phyloP scores from a whole-genome alignment of 2,329 filamentous ascomycete genomes.

The Zymoseptoria pseudotritici region DNA sequence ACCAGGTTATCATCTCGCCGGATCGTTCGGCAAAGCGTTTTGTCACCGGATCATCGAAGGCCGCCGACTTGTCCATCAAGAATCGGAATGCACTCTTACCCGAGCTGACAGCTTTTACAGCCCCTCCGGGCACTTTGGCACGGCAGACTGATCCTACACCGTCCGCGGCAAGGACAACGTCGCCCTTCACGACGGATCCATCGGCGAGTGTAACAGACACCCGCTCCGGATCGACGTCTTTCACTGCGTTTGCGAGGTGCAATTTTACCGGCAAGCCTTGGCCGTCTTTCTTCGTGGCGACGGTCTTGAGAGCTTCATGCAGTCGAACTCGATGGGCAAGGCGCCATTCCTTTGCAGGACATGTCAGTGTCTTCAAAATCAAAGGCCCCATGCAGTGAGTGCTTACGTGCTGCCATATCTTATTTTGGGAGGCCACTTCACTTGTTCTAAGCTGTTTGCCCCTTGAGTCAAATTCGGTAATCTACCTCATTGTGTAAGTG shows the following conservation, averaged over 20 bases:
- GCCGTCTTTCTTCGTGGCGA: conserved; percentile 17
- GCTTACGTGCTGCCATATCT: conserved; percentile 44
- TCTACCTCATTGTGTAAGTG: too few relatives aligned
- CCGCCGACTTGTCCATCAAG: conserved; percentile 42
- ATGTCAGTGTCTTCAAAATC: too few relatives aligned
- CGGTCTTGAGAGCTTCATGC: conserved; percentile 22
- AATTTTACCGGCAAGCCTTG: conserved; percentile 20
- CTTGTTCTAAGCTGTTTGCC: conserved; percentile 24
- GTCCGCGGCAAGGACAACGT: conserved; percentile 27
- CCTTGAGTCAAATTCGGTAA: too few relatives aligned
- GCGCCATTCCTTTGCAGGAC: too few relatives aligned
- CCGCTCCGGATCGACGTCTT: conserved; percentile 16
- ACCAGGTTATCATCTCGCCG: conserved; percentile 38
- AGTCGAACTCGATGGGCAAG: conserved; percentile 25
- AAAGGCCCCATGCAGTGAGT: too few relatives aligned
- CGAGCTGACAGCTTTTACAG: conserved; percentile 24
- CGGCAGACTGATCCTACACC: conserved; percentile 22
- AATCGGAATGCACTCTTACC: conserved; percentile 54
- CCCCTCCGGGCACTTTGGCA: conserved; percentile 14
- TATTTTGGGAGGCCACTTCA: conserved; percentile 32
- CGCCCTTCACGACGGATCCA: conserved; percentile 20
- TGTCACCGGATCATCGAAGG: conserved; percentile 35
- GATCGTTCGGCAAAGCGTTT: conserved; percentile 28
- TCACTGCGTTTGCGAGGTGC: conserved; percentile 18
- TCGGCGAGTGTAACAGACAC: conserved; percentile 21